Evolutionary conservation across 2,329 filamentous ascomycete species (phyloP).

Genomic region (Penicillium verrucosum): DNA sequence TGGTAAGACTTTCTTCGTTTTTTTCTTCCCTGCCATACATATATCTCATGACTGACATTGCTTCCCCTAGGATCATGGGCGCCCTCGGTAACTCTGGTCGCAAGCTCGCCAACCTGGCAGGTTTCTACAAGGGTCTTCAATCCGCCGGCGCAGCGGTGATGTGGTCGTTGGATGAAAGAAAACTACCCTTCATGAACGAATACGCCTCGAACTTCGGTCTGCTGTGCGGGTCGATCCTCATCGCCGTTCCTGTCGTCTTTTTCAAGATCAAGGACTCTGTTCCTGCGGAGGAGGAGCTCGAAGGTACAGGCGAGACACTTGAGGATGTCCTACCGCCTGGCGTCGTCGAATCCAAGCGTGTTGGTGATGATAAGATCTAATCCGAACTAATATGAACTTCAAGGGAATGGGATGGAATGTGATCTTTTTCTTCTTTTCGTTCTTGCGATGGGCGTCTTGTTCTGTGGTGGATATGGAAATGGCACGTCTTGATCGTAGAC

Average conservation of each 20-base stretch:
- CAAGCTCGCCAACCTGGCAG: constrained; percentile 83
- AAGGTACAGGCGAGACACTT: constrained; percentile 75
- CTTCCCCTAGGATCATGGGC: constrained; percentile 71
- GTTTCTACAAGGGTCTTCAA: constrained; percentile 84
- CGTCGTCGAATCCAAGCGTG: constrained; percentile 10
- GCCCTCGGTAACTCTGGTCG: constrained; percentile 86
- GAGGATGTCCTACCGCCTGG: constrained; percentile 58
- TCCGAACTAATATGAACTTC: not conserved
- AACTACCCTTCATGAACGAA: constrained; percentile 63
- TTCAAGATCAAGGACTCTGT: constrained; percentile 73
- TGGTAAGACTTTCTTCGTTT: constrained; percentile 55
- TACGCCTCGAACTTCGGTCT: constrained; percentile 74
- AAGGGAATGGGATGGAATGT: not conserved
- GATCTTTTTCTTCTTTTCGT: not conserved
- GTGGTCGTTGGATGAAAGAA: constrained; percentile 58
- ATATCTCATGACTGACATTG: not conserved
- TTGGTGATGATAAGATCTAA: constrained; percentile 9
- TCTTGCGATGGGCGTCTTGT: not conserved
- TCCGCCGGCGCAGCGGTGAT: constrained; percentile 69
- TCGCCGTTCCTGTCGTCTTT: constrained; percentile 73
- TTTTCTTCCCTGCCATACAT: not conserved
- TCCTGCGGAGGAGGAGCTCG: constrained; percentile 71
- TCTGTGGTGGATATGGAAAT: not conserved
- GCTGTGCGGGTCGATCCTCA: constrained; percentile 61
- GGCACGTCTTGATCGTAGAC: not conserved